phyloP scores from a whole-genome alignment of 2,329 filamentous ascomycete species.

The Akanthomyces muscarius region DNA sequence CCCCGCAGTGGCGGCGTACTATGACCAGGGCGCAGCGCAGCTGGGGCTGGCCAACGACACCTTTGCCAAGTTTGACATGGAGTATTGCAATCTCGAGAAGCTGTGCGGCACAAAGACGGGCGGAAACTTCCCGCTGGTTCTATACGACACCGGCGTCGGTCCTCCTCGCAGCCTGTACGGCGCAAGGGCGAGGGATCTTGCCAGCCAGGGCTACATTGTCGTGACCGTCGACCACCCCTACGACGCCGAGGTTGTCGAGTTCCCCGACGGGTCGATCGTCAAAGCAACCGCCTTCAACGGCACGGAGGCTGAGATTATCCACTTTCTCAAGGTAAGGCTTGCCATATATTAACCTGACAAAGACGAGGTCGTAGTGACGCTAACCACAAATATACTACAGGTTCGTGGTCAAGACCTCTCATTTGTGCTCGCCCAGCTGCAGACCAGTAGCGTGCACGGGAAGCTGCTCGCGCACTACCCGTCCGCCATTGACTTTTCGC shows the following conservation, averaged over 20 bases:
- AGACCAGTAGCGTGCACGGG: not conserved
- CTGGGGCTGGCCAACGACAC: constrained; percentile 31
- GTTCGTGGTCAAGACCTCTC: constrained; percentile 31
- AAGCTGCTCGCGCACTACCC: constrained; percentile 14
- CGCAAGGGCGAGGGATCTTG: constrained; percentile 38
- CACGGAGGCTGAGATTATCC: constrained; percentile 15
- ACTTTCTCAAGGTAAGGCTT: constrained; percentile 1
- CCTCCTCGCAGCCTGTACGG: constrained; percentile 36
- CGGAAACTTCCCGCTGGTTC: constrained; percentile 27
- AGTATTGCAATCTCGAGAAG: constrained; percentile 24
- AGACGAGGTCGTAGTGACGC: not conserved
- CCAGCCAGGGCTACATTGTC: constrained; percentile 41
- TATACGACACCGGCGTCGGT: constrained; percentile 41
- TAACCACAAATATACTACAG: constrained; percentile 13
- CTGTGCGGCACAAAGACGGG: constrained; percentile 3
- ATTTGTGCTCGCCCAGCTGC: constrained; percentile 33
- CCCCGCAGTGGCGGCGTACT: constrained; percentile 27
- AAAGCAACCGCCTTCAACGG: constrained; percentile 21
- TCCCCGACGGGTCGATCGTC: constrained; percentile 34
- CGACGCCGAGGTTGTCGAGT: constrained; percentile 39
- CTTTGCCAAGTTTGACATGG: constrained; percentile 26
- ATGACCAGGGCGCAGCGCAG: constrained; percentile 25
- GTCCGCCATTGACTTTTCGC: constrained; percentile 22
- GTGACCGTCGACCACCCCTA: constrained; percentile 45
- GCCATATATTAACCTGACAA: not conserved